Conservation (phyloP, 75 land plant genomes). For the Pinus tabuliformis region DNA sequence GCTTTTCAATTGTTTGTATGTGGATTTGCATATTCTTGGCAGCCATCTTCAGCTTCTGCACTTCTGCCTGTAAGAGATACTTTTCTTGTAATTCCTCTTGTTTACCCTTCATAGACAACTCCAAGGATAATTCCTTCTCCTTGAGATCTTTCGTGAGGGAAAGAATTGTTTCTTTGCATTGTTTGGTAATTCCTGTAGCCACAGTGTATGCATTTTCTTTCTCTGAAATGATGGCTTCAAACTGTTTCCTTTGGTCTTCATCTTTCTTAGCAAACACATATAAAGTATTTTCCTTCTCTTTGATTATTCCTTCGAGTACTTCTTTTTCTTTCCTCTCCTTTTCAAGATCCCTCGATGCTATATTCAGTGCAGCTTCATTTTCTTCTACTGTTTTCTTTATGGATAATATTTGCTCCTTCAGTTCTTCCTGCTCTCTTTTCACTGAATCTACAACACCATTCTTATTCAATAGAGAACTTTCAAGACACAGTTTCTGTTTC, state of each 20-base stretch:
- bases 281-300: slow-evolving; percentile 21
- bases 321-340: slow-evolving; percentile 19
- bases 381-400: slow-evolving; percentile 6
- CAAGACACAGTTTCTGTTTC: neutral
- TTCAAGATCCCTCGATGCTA: slow-evolving; percentile 10
- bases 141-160: neutral
- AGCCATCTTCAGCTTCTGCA: neutral
- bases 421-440: slow-evolving; percentile 5
- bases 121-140: slow-evolving; percentile 7
- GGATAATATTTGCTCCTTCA: slow-evolving; percentile 14
- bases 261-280: slow-evolving; percentile 10
- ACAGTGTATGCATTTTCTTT: neutral
- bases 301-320: slow-evolving; percentile 6
- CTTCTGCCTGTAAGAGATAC: neutral
- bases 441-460: neutral
- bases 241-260: slow-evolving; percentile 24
- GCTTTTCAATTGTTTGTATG: neutral
- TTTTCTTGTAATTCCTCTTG: neutral
- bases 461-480: neutral
- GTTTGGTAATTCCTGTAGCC: slow-evolving; percentile 14
- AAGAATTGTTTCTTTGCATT: neutral
- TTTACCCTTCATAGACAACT: neutral
- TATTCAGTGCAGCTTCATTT: slow-evolving; percentile 17
- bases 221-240: slow-evolving; percentile 16
- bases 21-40: neutral